phyloP scores from a whole-genome alignment of 345 rosid genomes.

The Arabidopsis thaliana region DNA sequence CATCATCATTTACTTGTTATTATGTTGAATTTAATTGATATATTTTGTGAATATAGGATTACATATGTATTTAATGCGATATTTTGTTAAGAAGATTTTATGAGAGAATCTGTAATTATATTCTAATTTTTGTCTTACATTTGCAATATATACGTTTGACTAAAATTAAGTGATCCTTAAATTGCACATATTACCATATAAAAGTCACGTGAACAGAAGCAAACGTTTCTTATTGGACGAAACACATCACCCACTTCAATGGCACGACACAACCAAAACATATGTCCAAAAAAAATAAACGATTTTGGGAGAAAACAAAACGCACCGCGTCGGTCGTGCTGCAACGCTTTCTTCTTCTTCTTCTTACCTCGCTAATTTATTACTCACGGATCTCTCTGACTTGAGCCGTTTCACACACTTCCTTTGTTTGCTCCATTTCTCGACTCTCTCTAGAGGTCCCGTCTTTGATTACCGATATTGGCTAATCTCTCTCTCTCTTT shows the following conservation, averaged over 20 bases:
- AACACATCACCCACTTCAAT: conserved; percentile 44
- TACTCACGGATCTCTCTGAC: conserved; percentile 37
- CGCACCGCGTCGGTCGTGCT: conserved; percentile 47
- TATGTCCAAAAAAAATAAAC: neutral
- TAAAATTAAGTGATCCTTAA: conserved; percentile 7
- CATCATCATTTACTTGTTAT: conserved; percentile 4
- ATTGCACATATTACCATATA: neutral
- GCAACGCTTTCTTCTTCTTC: conserved; percentile 27
- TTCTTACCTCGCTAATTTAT: conserved; percentile 16
- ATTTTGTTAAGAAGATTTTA: no score
- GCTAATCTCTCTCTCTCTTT: neutral
- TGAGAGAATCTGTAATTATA: neutral
- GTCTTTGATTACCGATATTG: neutral
- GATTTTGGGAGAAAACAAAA: conserved; percentile 33
- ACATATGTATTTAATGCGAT: no score
- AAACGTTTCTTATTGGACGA: conserved; percentile 40
- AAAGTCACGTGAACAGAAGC: conserved; percentile 15
- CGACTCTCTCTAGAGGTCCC: neutral
- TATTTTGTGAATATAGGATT: neutral
- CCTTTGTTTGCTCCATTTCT: neutral
- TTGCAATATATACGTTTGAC: conserved; percentile 12
- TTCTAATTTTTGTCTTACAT: conserved; percentile 30
- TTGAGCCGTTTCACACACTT: conserved; percentile 15
- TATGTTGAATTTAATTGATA: neutral
- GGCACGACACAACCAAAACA: conserved; percentile 13